Conservation (phyloP, 805 yeast species). For the Pichia pseudocactophila region DNA sequence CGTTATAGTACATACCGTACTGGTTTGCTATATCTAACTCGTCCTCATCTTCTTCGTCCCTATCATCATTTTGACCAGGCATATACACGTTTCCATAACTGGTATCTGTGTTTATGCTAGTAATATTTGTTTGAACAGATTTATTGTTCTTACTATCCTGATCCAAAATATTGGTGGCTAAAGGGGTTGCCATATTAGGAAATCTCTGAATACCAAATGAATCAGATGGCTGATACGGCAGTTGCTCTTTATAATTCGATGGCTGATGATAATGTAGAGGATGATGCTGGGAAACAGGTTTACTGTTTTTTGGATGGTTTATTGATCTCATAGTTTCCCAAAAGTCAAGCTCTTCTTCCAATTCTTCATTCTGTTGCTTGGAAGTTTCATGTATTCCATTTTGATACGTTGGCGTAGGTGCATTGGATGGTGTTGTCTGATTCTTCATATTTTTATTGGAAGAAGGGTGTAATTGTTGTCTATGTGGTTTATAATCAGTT, state of each 20-base stretch:
- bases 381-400: background rate
- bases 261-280: slow-evolving; percentile 36
- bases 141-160: slow-evolving; percentile 3
- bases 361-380: slow-evolving; percentile 31
- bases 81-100: slow-evolving; percentile 11
- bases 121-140: slow-evolving; percentile 7
- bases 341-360: slow-evolving; percentile 58
- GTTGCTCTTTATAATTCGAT: slow-evolving; percentile 14
- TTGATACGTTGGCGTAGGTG: background rate
- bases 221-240: slow-evolving; percentile 15
- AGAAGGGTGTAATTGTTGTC: slow-evolving; percentile 13
- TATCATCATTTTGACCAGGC: slow-evolving; percentile 8
- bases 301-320: slow-evolving; percentile 31
- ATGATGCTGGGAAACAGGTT: slow-evolving; percentile 47
- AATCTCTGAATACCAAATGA: slow-evolving; percentile 14
- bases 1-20: slow-evolving; percentile 28
- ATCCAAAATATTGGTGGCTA: slow-evolving; percentile 2
- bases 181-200: slow-evolving; percentile 13
- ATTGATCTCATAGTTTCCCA: slow-evolving; percentile 62
- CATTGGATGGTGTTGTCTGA: background rate
- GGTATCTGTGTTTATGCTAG: slow-evolving; percentile 3
- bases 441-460: slow-evolving; percentile 1
- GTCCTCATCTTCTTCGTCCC: slow-evolving; percentile 27
- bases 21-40: slow-evolving; percentile 25
- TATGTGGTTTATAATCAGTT: slow-evolving; percentile 7